Percentiles rank a stretch among this genome's conserved stretches.
These are phyloP conservation scores for Fusarium sarcochroum DNA, from an alignment of 2,329 filamentous ascomycete genomes.

Conservation along the genomic window DNA sequence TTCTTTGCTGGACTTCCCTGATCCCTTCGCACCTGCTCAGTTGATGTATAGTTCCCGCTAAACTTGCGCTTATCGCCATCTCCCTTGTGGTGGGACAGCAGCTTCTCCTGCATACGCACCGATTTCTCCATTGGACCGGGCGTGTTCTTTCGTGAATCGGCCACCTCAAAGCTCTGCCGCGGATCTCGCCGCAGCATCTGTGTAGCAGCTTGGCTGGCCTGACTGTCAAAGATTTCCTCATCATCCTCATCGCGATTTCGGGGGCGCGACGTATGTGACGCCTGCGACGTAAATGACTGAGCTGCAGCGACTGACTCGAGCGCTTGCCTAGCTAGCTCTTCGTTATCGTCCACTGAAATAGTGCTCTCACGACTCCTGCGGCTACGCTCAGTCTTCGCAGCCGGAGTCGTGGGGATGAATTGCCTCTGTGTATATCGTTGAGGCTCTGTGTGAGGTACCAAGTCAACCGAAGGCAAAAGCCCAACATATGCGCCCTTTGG, in stretches of 20 bases:
- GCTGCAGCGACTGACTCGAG: slow-evolving; percentile 67
- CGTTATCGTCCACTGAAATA: slow-evolving; percentile 78
- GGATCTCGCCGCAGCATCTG: slow-evolving; percentile 77
- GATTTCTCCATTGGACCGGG: slow-evolving; percentile 61
- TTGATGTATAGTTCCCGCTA: slow-evolving; percentile 50
- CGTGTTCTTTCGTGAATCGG: slow-evolving; percentile 60
- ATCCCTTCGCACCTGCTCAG: slow-evolving; percentile 53
- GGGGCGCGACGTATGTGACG: slow-evolving; percentile 47
- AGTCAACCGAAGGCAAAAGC: slow-evolving; percentile 73
- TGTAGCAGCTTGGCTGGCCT: slow-evolving; percentile 82
- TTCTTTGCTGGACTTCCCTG: slow-evolving; percentile 67
- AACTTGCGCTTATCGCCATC: slow-evolving; percentile 68
- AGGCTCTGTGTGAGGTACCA: slow-evolving; percentile 73
- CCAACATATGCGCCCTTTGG: slow-evolving; percentile 63
- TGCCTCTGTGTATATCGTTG: slow-evolving; percentile 59
- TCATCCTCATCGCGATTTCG: slow-evolving; percentile 51
- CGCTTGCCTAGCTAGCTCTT: slow-evolving; percentile 69
- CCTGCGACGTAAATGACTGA: slow-evolving; percentile 50
- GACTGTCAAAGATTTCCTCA: slow-evolving; percentile 76
- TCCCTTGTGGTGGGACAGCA: slow-evolving; percentile 62
- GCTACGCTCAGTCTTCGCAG: slow-evolving; percentile 60
- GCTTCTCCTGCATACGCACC: slow-evolving; percentile 65
- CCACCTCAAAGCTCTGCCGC: slow-evolving; percentile 66
- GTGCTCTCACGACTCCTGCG: slow-evolving; percentile 87
- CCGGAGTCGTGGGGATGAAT: slow-evolving; percentile 62